Base-by-base conservation (phyloP, 2,329 filamentous ascomycete genomes). In the Neonectria neomacrospora region DNA sequence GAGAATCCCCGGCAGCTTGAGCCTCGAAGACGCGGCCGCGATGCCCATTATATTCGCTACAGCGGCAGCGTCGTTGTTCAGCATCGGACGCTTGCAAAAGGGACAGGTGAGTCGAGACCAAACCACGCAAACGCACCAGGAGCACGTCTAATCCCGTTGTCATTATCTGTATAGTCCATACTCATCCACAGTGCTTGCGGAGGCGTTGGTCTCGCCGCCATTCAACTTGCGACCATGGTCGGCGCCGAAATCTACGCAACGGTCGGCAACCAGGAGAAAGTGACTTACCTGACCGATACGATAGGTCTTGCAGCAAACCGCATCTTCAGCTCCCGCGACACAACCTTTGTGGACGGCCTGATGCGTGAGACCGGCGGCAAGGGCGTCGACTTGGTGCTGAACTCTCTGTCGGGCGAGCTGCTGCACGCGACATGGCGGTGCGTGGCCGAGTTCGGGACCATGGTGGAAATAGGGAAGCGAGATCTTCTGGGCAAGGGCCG, bases 391-490 rank as follows among this genome's bases (percentile, higher is more conserved):
- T 22, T 78, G 1, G 72, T 73, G 1, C 64, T 79, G 3, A 77
- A 77, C 64, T 75, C 74, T 0, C 54, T 78, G 0, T 61, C 74
- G 0, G 76, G 76, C 1, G 69, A 75, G 14, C 50, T 74, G 0
- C 67, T 80, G 0, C 71, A 74, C 5, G 72, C 75, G 0, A 73
- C 77, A 0, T 80, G 75, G 76, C 47, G 72, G 10, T 79, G 76
- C 55, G 69, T 81, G 3, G 76, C 78, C 2, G n/a, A 67, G 16
- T 75, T 68, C 32, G 79, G 79, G 1, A 69, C 52, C 0, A 74
- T 81, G 57, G 34, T 81, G 0, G 79, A 81, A 54, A 73, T 80
- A 18, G 77, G 76, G 2, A 77, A 76, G 47, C 69, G 71, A 14
- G 78, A 80, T 50, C 63, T 79, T 9, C 16, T 70, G 1, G 76